phyloP scores from a whole-genome alignment of 176 grass and related monocot species.

The Eleusine indica region DNA sequence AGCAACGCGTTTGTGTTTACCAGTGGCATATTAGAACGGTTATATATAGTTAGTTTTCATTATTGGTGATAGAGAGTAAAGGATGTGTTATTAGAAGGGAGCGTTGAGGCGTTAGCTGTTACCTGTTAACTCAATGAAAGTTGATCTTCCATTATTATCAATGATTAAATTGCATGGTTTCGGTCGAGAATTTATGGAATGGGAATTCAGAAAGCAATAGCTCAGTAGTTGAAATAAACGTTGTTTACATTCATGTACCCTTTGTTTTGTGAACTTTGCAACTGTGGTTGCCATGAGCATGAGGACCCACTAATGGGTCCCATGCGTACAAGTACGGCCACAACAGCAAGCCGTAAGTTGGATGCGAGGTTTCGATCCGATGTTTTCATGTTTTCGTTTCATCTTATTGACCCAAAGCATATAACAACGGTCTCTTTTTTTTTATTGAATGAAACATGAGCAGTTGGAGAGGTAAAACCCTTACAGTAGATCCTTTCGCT shows the following conservation, averaged over 20 bases:
- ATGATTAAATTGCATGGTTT: constrained; percentile 13
- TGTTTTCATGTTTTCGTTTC: too few species aligned
- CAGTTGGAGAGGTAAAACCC: too few species aligned
- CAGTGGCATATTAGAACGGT: not conserved
- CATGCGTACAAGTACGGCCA: not conserved
- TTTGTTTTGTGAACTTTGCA: not conserved
- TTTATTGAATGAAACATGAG: too few species aligned
- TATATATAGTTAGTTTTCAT: not conserved
- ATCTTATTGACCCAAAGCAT: too few species aligned
- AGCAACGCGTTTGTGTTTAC: not conserved
- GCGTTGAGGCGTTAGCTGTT: not conserved
- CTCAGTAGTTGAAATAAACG: not conserved
- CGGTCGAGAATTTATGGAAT: not conserved
- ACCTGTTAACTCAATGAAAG: not conserved
- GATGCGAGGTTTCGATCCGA: too few species aligned
- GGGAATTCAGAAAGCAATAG: not conserved
- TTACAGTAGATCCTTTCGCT: too few species aligned
- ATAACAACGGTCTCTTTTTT: too few species aligned
- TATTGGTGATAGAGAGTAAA: not conserved
- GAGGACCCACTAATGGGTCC: too few species aligned
- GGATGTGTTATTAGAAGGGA: constrained; percentile 9
- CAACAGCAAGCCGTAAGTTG: not conserved
- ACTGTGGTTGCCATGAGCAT: not conserved
- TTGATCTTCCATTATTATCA: not conserved
- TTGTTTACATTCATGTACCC: constrained; percentile 1